Evolutionary conservation across 805 yeast genomes (phyloP).

Genomic region (Pichia eremophila): DNA sequence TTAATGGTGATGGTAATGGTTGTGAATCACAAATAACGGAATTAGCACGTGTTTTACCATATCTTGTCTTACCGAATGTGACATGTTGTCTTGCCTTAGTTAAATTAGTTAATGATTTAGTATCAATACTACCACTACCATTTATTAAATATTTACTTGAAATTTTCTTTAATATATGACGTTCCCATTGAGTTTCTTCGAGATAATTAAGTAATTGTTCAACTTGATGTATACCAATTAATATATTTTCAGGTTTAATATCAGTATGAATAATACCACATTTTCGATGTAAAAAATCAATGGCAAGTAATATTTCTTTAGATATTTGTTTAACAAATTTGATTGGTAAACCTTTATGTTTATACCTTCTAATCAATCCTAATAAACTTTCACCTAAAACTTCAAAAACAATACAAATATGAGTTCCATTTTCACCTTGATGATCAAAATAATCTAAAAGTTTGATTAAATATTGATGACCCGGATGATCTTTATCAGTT

Average conservation of each 20-base stretch:
- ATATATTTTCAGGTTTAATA: constrained; percentile 65
- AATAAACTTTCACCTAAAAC: constrained; percentile 90
- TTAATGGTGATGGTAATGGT: constrained; percentile 82
- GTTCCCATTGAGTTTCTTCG: constrained; percentile 31
- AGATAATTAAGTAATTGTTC: constrained; percentile 38
- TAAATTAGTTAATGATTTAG: constrained; percentile 6
- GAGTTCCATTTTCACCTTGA: constrained; percentile 84
- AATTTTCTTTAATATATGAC: constrained; percentile 23
- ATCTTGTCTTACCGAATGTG: constrained; percentile 26
- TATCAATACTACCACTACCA: constrained; percentile 7
- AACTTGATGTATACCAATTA: constrained; percentile 44
- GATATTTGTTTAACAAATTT: constrained; percentile 48
- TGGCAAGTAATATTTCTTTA: constrained; percentile 43
- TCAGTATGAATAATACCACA: constrained; percentile 71
- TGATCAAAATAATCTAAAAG: constrained; percentile 80
- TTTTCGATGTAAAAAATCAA: constrained; percentile 49
- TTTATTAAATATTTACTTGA: constrained; percentile 18
- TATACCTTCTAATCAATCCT: constrained; percentile 70
- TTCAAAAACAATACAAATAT: constrained; percentile 95
- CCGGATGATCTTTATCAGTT: constrained; percentile 60
- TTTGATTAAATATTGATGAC: constrained; percentile 72
- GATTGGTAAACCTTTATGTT: constrained; percentile 40
- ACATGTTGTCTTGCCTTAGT: constrained; percentile 13
- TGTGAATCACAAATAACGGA: constrained; percentile 84
- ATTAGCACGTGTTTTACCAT: constrained; percentile 44